Evolutionary conservation across 2,329 filamentous ascomycete genomes (phyloP).

Genomic region (Akanthomyces uredinophilus): DNA sequence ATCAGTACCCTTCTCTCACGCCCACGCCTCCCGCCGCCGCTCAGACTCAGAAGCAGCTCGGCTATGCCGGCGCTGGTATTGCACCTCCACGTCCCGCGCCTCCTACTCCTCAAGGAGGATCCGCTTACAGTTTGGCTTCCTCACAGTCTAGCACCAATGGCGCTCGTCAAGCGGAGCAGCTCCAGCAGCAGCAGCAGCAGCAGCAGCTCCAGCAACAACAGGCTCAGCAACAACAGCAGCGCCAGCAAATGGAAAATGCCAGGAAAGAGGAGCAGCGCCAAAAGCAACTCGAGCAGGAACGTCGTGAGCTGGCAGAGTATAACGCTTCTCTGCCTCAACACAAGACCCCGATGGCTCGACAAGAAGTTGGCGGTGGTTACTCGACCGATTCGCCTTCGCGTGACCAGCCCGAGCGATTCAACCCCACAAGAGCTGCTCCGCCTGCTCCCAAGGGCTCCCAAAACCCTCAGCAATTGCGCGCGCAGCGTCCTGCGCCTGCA

Average conservation of each 20-base stretch:
- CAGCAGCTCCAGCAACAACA: slow-evolving; percentile 45
- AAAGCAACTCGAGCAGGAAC: slow-evolving; percentile 56
- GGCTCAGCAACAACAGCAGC: slow-evolving; percentile 49
- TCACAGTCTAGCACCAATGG: slow-evolving; percentile 32
- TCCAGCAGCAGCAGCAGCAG: slow-evolving; percentile 23
- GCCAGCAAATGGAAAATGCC: slow-evolving; percentile 51
- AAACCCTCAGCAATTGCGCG: slow-evolving; percentile 52
- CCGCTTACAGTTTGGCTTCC: slow-evolving; percentile 35
- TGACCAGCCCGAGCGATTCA: slow-evolving; percentile 63
- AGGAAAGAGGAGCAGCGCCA: slow-evolving; percentile 53
- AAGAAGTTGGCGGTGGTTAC: slow-evolving; percentile 68
- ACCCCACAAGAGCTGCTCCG: slow-evolving; percentile 80
- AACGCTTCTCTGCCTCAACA: slow-evolving; percentile 84
- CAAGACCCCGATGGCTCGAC: slow-evolving; percentile 75
- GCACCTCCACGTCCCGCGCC: slow-evolving; percentile 65
- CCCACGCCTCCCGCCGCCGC: slow-evolving; percentile 57
- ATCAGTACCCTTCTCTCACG: slow-evolving; percentile 61
- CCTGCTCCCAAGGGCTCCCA: slow-evolving; percentile 61
- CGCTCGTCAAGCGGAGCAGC: slow-evolving; percentile 42
- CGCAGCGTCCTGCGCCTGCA: slow-evolving; percentile 78
- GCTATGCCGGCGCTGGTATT: slow-evolving; percentile 55
- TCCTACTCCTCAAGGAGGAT: slow-evolving; percentile 39
- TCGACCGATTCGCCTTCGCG: slow-evolving; percentile 25
- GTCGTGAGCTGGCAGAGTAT: slow-evolving; percentile 78
- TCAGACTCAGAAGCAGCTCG: slow-evolving; percentile 58